phyloP scores from a whole-genome alignment of 2,329 filamentous ascomycete species.

The Neurospora sp. region DNA sequence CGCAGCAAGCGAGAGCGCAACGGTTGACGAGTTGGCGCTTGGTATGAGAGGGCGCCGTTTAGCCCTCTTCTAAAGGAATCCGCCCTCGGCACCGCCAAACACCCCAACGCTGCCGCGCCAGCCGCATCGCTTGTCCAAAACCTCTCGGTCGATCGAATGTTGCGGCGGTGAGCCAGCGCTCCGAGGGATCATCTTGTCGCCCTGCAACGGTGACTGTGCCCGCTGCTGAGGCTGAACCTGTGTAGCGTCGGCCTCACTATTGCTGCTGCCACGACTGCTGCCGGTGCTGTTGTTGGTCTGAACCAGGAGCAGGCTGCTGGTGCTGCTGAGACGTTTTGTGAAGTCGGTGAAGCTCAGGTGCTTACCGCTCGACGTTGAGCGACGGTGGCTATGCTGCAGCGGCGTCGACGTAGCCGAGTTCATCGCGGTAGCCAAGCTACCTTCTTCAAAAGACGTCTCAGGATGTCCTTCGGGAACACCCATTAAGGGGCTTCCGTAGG shows the following conservation, averaged over 20 bases:
- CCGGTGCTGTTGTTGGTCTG: conserved; percentile 43
- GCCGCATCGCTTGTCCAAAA: conserved; percentile 37
- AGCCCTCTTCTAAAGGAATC: conserved; percentile 33
- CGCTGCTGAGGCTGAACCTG: conserved; percentile 22
- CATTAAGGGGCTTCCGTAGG: not conserved
- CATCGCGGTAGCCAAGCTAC: not conserved
- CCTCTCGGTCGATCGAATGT: conserved; percentile 22
- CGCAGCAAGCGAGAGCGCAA: not conserved
- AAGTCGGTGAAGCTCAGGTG: conserved; percentile 53
- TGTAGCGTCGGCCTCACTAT: conserved; percentile 30
- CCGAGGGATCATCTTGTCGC: conserved; percentile 21
- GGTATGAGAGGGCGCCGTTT: not conserved
- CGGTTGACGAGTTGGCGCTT: not conserved
- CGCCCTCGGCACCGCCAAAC: conserved; percentile 38
- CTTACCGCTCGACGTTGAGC: conserved; percentile 45
- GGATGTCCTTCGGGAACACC: not conserved
- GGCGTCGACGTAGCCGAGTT: conserved; percentile 10
- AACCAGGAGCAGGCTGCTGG: conserved; percentile 48
- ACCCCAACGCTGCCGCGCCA: conserved; percentile 50
- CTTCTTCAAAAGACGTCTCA: not conserved
- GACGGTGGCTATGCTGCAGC: conserved; percentile 27
- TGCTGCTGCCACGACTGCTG: conserved; percentile 37
- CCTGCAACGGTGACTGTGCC: conserved; percentile 19
- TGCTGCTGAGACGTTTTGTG: conserved; percentile 49
- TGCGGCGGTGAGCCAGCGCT: conserved; percentile 14